Conservation (phyloP, 768 basidiomycete species). For the Macrolepiota dolichaula region DNA sequence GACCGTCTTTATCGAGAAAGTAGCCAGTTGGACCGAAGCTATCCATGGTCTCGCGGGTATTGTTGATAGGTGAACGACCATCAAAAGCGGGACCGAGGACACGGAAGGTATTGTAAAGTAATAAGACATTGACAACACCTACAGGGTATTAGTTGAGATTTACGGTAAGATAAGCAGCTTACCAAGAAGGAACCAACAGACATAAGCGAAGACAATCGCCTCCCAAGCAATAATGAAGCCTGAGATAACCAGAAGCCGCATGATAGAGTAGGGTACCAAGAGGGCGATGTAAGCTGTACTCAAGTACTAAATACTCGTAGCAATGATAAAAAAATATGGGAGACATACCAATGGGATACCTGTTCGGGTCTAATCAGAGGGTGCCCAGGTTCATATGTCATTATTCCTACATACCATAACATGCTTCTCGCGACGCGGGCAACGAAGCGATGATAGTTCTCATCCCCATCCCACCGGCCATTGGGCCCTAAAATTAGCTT, state of each 20-base stretch:
- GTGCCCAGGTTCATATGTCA: background rate
- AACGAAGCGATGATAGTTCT: constrained; percentile 61
- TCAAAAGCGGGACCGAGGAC: constrained; percentile 54
- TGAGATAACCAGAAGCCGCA: constrained; percentile 44
- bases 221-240: constrained; percentile 45
- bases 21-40: constrained; percentile 25
- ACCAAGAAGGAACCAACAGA: constrained; percentile 56
- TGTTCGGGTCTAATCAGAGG: constrained; percentile 19
- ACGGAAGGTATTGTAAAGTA: constrained; percentile 69
- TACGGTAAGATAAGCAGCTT: constrained; percentile 17
- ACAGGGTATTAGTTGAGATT: constrained; percentile 7
- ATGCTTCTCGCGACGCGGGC: constrained; percentile 60
- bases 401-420: constrained; percentile 52
- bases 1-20: constrained; percentile 16
- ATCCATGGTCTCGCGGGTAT: constrained; percentile 25
- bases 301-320: constrained; percentile 5
- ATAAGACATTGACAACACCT: constrained; percentile 63
- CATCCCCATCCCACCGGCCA: constrained; percentile 37
- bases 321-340: background rate
- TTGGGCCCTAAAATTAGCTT: constrained; percentile 47
- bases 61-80: constrained; percentile 20
- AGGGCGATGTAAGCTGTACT: constrained; percentile 54
- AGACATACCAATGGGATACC: constrained; percentile 57
- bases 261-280: constrained; percentile 56
- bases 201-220: constrained; percentile 45